These are phyloP conservation scores for Eimeria necatrix DNA, from an alignment of 169 alveolate genomes.

Conservation along the genomic window DNA sequence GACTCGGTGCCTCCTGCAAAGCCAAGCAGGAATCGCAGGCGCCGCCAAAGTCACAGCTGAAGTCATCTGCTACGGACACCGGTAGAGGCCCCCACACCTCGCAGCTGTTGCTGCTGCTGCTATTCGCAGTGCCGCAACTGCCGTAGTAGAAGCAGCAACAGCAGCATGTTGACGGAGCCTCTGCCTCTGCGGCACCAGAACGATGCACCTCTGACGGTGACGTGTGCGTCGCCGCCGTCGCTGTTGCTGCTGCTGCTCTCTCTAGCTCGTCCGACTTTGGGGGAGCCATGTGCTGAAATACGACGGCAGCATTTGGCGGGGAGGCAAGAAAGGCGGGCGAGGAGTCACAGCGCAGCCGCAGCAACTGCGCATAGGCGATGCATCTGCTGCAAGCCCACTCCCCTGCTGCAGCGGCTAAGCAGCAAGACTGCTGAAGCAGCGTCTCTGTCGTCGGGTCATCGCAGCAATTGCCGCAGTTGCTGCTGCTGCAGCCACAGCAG, in stretches of 20 bases:
- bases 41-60: not conserved
- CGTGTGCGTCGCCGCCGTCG: not conserved
- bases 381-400: slow-evolving; percentile 56
- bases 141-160: slow-evolving; percentile 60
- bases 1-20: slow-evolving; percentile 34
- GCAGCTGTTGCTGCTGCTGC: slow-evolving; percentile 55
- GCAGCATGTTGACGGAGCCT: slow-evolving; percentile 6
- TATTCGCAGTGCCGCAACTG: not conserved
- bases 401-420: slow-evolving; percentile 50
- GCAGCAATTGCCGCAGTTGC: slow-evolving; percentile 38
- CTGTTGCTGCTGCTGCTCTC: slow-evolving; percentile 54
- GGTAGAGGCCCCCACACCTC: slow-evolving; percentile 58
- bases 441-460: slow-evolving; percentile 38
- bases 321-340: slow-evolving; percentile 31
- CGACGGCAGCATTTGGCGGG: slow-evolving; percentile 29
- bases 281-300: slow-evolving; percentile 9
- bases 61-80: slow-evolving; percentile 1
- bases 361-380: slow-evolving; percentile 54
- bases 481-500: slow-evolving; percentile 51
- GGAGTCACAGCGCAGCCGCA: slow-evolving; percentile 71
- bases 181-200: slow-evolving; percentile 15
- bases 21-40: slow-evolving; percentile 57
- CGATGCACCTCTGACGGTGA: slow-evolving; percentile 62
- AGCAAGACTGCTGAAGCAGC: slow-evolving; percentile 58
- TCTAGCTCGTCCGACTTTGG: slow-evolving; percentile 73